Evolutionary conservation across 2,329 filamentous ascomycete genomes (phyloP), one percentile per base, ranked within the genome.

Genomic region (Diplodia mutila): DNA sequence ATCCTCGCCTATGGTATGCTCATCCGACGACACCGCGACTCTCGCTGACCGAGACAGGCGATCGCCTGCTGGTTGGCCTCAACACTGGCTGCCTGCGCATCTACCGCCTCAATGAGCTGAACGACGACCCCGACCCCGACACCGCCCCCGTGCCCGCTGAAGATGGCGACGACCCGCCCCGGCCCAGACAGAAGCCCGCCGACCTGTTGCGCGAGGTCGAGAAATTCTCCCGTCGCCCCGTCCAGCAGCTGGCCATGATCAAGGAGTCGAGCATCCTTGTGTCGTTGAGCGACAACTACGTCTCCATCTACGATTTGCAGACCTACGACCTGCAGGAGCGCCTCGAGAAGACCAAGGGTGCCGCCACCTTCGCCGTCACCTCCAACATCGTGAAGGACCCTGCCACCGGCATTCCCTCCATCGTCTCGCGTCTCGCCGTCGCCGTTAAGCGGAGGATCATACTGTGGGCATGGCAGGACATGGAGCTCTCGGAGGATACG

Each of bases 381-480:
- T 97, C 93, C 70, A 97, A 98, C 78, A 96, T 98, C 66, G 91
- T 97, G 72, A 94, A 95, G 77, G 95, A 99, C 78, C 82, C 89
- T 6, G 87, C 88, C 61, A 97, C 93, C 0, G 91, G 91, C 27
- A 94, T 99, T 61, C 94, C 93, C 0, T 92, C 94, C 72, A 96
- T 99, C 67, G 94, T 98, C 71, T 97, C 93, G 66, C 86, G 93
- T 46, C 83, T 99, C 63, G 95, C 93, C 7, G 94, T 99, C 12
- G 93, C 93, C 4, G 92, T 97, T 39, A 98, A 98, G 84, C 86
- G 95, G 75, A 91, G 92, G 74, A 84, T 99, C 64, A 79, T 98
- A 69, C 81, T 97, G 66, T 99, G 95, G 94, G 92, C 90, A 74
- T 99, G 96, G 95, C 91, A 95, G 73, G 94, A 97, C 77, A 95